phyloP scores from a whole-genome alignment of 2,329 filamentous ascomycete genomes.

The Xylariaceae sp. region DNA sequence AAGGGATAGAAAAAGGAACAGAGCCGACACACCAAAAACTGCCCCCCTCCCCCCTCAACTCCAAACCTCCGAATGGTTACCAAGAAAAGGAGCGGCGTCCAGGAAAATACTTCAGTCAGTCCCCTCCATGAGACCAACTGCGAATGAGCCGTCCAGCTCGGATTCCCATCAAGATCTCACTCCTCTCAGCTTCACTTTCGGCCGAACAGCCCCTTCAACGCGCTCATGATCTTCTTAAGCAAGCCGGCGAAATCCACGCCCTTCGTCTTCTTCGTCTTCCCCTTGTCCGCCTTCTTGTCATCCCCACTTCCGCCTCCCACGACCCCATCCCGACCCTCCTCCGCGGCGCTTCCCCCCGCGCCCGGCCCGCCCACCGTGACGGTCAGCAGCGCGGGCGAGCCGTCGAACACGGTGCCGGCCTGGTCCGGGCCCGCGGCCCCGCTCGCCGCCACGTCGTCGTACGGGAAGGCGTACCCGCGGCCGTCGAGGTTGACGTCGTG shows the following conservation, averaged over 20 bases:
- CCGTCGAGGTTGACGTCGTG: constrained; percentile 65
- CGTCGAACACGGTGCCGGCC: constrained; percentile 66
- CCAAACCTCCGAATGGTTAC: no score
- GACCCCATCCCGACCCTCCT: not conserved
- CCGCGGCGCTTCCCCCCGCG: not conserved
- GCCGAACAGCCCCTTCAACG: constrained; percentile 18
- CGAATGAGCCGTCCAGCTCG: not conserved
- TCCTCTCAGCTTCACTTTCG: constrained; percentile 6
- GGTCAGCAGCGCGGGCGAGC: constrained; percentile 59
- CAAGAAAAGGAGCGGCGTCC: no score
- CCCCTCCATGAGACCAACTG: no score
- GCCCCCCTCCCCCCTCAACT: no score
- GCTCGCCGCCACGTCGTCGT: constrained; percentile 69
- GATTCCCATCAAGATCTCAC: not conserved
- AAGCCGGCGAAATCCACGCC: constrained; percentile 19
- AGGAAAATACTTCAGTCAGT: no score
- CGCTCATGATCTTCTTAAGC: constrained; percentile 15
- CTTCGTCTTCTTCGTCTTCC: constrained; percentile 23
- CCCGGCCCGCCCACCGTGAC: constrained; percentile 59
- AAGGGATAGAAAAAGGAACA: constrained; percentile 4
- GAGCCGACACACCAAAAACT: no score
- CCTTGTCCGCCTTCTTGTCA: constrained; percentile 29
- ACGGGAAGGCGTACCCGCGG: constrained; percentile 72
- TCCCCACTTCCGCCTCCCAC: constrained; percentile 6
- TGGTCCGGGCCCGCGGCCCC: constrained; percentile 57